A percentile compares a stretch with the other conserved stretches of the same genome.
These are phyloP conservation scores for Colletotrichum paranaense DNA, from an alignment of 2,329 filamentous ascomycete genomes.

Conservation along the genomic window DNA sequence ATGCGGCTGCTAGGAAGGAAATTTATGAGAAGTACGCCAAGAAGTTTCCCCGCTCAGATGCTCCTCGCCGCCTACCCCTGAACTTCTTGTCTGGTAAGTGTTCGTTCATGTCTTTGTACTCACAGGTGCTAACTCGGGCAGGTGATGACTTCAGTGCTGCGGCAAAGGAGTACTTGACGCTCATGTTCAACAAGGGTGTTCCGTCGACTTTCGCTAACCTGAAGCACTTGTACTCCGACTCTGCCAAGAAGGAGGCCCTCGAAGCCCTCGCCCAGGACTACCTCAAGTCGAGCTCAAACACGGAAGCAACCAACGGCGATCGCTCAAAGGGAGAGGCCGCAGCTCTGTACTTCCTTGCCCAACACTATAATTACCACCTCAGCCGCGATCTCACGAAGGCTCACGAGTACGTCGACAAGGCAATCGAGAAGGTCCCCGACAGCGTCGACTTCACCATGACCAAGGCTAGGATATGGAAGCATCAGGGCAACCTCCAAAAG, in stretches of 20 bases:
- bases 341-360: constrained; percentile 91
- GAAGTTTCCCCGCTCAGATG: constrained; percentile 86
- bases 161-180: constrained; percentile 81
- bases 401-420: constrained; percentile 83
- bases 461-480: constrained; percentile 94
- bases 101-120: neutral
- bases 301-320: constrained; percentile 56
- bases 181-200: constrained; percentile 91
- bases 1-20: constrained; percentile 73
- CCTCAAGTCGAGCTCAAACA: constrained; percentile 66
- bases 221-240: constrained; percentile 88
- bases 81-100: constrained; percentile 82
- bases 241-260: constrained; percentile 81
- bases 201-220: constrained; percentile 97
- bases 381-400: constrained; percentile 89
- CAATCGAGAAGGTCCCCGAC: constrained; percentile 81
- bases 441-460: constrained; percentile 95
- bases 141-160: constrained; percentile 84
- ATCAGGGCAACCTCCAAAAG: constrained; percentile 81
- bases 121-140: constrained; percentile 45
- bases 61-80: constrained; percentile 85
- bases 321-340: constrained; percentile 76
- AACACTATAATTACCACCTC: constrained; percentile 94
- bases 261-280: constrained; percentile 84
- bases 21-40: constrained; percentile 82